These are phyloP conservation scores for Ascochyta lentis DNA, from an alignment of 2,329 filamentous ascomycete genomes.

Conservation along the genomic window DNA sequence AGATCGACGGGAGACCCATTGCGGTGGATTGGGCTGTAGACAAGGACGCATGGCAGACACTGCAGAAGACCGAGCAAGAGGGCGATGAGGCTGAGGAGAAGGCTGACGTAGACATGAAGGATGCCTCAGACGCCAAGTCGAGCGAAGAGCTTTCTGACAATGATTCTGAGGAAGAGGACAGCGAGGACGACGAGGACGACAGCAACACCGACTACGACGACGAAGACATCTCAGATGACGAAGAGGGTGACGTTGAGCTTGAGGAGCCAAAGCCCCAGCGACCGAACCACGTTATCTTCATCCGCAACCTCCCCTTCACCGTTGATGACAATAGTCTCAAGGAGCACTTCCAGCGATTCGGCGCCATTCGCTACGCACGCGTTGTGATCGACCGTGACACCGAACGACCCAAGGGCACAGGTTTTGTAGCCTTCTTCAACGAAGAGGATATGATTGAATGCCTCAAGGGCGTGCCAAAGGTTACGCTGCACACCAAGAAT, in stretches of 20 bases:
- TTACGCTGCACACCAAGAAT: constrained; percentile 48
- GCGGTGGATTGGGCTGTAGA: constrained; percentile 98
- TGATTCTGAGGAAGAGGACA: constrained; percentile 50
- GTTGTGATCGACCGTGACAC: constrained; percentile 87
- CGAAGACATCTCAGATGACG: constrained; percentile 50
- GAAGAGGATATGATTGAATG: constrained; percentile 77
- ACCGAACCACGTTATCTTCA: constrained; percentile 82
- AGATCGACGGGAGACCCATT: constrained; percentile 83
- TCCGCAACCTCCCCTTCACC: constrained; percentile 93
- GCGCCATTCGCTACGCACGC: constrained; percentile 85
- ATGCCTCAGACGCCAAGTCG: constrained; percentile 46
- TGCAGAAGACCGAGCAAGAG: constrained; percentile 53
- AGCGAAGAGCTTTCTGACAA: constrained; percentile 51
- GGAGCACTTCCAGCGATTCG: constrained; percentile 87
- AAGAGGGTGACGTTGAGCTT: constrained; percentile 43
- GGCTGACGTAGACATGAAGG: constrained; percentile 48
- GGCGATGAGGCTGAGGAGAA: constrained; percentile 53
- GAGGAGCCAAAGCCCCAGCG: constrained; percentile 51
- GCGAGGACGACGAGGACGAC: constrained; percentile 51
- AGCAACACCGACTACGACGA: constrained; percentile 50
- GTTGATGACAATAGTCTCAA: constrained; percentile 82
- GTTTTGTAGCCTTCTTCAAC: constrained; percentile 91
- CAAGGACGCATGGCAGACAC: constrained; percentile 80
- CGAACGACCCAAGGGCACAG: constrained; percentile 87
- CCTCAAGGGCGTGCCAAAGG: constrained; percentile 72